phyloP scores from a whole-genome alignment of 306 rosid genomes.

The Ochetophila trinervis region DNA sequence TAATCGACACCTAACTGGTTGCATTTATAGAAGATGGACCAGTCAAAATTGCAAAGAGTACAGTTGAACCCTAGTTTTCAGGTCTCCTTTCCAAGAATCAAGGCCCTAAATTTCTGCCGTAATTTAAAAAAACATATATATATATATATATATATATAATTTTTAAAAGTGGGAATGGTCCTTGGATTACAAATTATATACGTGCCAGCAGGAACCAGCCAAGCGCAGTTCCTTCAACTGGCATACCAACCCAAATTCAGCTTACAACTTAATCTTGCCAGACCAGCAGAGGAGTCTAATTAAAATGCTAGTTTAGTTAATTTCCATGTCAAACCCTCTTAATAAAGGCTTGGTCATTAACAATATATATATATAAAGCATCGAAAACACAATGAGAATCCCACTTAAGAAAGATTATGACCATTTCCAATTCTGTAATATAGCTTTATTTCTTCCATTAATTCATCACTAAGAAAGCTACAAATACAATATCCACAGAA shows the following conservation, averaged over 20 bases:
- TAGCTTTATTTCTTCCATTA: no score
- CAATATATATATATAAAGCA: no score
- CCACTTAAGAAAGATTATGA: no score
- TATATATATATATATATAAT: constrained; percentile 15
- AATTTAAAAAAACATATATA: constrained; percentile 13
- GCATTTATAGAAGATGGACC: constrained; percentile 18
- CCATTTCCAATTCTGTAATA: no score
- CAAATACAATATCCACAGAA: no score
- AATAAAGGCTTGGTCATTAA: no score
- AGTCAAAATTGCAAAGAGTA: constrained; percentile 41
- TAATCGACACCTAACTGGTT: neutral
- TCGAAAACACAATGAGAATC: no score
- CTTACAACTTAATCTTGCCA: neutral
- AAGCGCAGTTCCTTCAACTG: constrained; percentile 14
- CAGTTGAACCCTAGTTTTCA: constrained; percentile 50
- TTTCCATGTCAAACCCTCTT: no score
- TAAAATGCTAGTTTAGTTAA: no score
- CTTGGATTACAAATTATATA: constrained; percentile 24
- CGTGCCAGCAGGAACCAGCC: constrained; percentile 55
- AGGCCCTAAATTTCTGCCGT: constrained; percentile 46
- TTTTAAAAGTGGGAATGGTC: constrained; percentile 24
- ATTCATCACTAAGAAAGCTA: no score
- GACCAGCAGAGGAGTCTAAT: no score
- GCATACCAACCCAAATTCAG: neutral
- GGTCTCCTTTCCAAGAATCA: constrained; percentile 45